phyloP scores from a whole-genome alignment of 306 rosid species.

The Casuarina cunninghamiana region DNA sequence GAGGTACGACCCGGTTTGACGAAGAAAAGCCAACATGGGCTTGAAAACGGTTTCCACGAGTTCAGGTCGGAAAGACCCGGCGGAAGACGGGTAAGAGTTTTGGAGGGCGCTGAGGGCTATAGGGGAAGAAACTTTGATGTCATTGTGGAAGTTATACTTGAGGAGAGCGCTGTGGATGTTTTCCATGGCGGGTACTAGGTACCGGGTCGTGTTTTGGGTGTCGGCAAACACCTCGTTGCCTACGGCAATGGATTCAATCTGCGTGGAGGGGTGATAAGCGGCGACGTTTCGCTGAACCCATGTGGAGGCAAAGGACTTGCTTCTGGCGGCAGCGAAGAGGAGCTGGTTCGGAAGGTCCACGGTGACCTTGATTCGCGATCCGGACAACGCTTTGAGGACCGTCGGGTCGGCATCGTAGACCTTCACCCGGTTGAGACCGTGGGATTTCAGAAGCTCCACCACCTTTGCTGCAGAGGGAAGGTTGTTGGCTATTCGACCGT shows the following conservation, averaged over 20 bases:
- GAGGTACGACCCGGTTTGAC: slow-evolving; percentile 72
- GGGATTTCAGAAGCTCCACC: slow-evolving; percentile 60
- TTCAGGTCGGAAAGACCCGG: slow-evolving; percentile 87
- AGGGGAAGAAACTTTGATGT: slow-evolving; percentile 86
- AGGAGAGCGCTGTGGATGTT: slow-evolving; percentile 72
- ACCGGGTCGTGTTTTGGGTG: slow-evolving; percentile 61
- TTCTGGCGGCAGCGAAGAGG: slow-evolving; percentile 63
- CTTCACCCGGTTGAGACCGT: slow-evolving; percentile 63
- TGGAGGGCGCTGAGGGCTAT: slow-evolving; percentile 80
- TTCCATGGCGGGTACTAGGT: slow-evolving; percentile 84
- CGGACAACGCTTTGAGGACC: slow-evolving; percentile 68
- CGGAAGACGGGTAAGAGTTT: slow-evolving; percentile 81
- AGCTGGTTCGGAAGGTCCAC: slow-evolving; percentile 92
- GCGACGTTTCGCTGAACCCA: slow-evolving; percentile 82
- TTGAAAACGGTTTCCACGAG: slow-evolving; percentile 62
- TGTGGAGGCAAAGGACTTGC: slow-evolving; percentile 58
- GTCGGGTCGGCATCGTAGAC: slow-evolving; percentile 92
- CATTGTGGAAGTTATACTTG: slow-evolving; percentile 49
- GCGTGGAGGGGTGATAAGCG: slow-evolving; percentile 70
- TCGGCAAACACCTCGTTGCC: slow-evolving; percentile 96
- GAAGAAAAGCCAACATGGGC: slow-evolving; percentile 77
- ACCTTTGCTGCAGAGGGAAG: slow-evolving; percentile 81
- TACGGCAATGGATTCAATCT: slow-evolving; percentile 93
- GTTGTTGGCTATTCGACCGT: slow-evolving; percentile 81
- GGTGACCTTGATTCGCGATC: slow-evolving; percentile 71